Percentiles rank a stretch among this genome's conserved stretches.
These are phyloP conservation scores for Asterophora lycoperdoides DNA, from an alignment of 768 basidiomycete species.

Conservation along the genomic window DNA sequence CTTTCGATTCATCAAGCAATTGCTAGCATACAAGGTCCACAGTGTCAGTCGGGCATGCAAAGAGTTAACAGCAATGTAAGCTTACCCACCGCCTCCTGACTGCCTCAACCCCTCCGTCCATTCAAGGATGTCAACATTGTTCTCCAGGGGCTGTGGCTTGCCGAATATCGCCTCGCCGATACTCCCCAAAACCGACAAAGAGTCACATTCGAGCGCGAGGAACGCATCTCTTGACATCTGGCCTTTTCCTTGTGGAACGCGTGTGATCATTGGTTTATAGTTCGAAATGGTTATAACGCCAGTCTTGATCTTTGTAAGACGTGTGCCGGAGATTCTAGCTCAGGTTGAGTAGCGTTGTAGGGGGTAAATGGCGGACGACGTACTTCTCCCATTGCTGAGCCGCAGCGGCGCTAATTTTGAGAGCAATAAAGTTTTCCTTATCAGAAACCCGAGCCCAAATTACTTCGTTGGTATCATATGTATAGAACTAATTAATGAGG, in stretches of 20 bases:
- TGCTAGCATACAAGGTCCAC: constrained; percentile 22
- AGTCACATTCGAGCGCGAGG: constrained; percentile 53
- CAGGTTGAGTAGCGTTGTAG: background rate
- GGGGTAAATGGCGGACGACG: constrained; percentile 9
- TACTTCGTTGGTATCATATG: constrained; percentile 40
- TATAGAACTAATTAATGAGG: constrained; percentile 50
- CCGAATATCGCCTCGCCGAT: constrained; percentile 47
- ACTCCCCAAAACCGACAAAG: constrained; percentile 39
- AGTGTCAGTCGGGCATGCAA: background rate
- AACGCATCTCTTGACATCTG: constrained; percentile 37
- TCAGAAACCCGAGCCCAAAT: constrained; percentile 68
- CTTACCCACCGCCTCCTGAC: constrained; percentile 61
- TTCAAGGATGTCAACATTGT: constrained; percentile 33
- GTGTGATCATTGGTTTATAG: constrained; percentile 49
- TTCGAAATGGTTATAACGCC: constrained; percentile 44
- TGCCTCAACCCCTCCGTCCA: constrained; percentile 57
- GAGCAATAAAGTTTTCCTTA: constrained; percentile 43
- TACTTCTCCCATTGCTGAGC: constrained; percentile 39
- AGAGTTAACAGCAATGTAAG: constrained; percentile 11
- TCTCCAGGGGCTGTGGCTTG: constrained; percentile 43
- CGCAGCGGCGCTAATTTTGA: constrained; percentile 53
- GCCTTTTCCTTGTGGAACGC: constrained; percentile 41
- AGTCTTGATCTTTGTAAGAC: constrained; percentile 42
- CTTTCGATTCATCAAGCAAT: constrained; percentile 44
- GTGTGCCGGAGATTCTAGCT: constrained; percentile 22